Conservation (phyloP, 2,329 filamentous ascomycete genomes). For the Curvularia verruculosa region DNA sequence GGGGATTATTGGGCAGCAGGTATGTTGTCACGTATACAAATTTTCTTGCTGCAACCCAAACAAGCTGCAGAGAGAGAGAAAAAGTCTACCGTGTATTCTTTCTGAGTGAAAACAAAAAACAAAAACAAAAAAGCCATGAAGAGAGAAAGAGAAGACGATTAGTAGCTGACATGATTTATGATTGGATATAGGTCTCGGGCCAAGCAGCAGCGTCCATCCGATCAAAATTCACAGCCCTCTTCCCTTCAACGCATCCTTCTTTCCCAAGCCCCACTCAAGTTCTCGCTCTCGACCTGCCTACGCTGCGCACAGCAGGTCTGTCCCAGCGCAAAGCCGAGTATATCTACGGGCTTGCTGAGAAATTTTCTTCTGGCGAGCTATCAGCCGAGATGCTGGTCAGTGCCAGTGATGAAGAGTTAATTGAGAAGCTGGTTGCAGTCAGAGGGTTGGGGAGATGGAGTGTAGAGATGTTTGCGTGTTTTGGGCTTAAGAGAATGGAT, state of each 20-base stretch:
- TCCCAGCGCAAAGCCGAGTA: slow-evolving; percentile 97
- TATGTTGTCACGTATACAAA: slow-evolving; percentile 18
- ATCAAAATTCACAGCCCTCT: slow-evolving; percentile 63
- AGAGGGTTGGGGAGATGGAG: slow-evolving; percentile 88
- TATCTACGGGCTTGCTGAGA: slow-evolving; percentile 80
- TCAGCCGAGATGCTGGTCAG: slow-evolving; percentile 75
- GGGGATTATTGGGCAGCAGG: slow-evolving; percentile 92
- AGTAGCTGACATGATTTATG: not conserved
- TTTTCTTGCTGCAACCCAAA: no score
- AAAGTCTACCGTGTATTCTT: not conserved
- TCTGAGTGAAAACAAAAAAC: not conserved
- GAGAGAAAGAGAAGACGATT: no score
- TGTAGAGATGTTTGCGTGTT: slow-evolving; percentile 91
- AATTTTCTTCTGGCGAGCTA: slow-evolving; percentile 77
- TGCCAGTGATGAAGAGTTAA: slow-evolving; percentile 83
- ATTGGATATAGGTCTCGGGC: slow-evolving; percentile 72
- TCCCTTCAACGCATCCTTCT: slow-evolving; percentile 53
- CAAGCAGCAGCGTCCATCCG: slow-evolving; percentile 91
- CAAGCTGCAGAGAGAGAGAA: not conserved
- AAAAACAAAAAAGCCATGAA: no score
- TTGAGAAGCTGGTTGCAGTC: slow-evolving; percentile 82
- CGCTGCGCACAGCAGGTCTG: slow-evolving; percentile 81
- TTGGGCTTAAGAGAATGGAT: slow-evolving; percentile 91
- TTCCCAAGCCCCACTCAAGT: slow-evolving; percentile 84
- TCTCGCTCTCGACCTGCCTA: slow-evolving; percentile 62